These are phyloP conservation scores for Gentiana dahurica DNA, from an alignment of 257 asterid species.

Conservation along the genomic window DNA sequence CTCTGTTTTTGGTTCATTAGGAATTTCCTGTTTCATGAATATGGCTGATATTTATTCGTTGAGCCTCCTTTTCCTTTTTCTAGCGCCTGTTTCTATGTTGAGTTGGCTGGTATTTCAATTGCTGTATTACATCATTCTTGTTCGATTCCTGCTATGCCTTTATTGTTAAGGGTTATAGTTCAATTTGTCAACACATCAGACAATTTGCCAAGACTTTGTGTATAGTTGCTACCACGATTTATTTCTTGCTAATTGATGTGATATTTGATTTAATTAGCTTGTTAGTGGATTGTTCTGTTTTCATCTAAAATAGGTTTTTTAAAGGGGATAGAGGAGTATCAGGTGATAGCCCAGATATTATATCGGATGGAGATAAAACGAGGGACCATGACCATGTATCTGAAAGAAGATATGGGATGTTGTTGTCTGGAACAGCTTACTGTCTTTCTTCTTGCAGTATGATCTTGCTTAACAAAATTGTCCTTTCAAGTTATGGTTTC, in stretches of 20 bases:
- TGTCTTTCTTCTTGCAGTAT: conserved; percentile 44
- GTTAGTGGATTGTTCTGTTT: not conserved
- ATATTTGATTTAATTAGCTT: not conserved
- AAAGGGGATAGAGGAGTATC: conserved; percentile 13
- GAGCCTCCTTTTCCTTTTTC: not conserved
- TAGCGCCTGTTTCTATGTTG: not conserved
- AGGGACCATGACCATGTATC: conserved; percentile 8
- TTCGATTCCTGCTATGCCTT: not conserved
- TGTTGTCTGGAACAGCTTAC: conserved; percentile 35
- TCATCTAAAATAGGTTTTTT: conserved; percentile 12
- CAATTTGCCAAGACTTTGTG: not conserved
- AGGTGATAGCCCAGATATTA: not conserved
- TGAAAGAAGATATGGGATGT: conserved; percentile 27
- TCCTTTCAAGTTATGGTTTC: conserved; percentile 34
- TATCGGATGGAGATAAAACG: conserved; percentile 14
- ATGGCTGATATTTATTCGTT: not conserved
- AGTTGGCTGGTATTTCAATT: not conserved
- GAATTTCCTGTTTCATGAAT: not conserved
- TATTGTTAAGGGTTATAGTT: not conserved
- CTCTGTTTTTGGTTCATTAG: not conserved
- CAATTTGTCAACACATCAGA: not conserved
- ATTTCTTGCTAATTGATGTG: not conserved
- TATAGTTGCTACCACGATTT: not conserved
- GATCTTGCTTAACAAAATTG: conserved; percentile 42
- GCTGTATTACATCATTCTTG: not conserved